Conservation (phyloP, 106 monocot species). For the Ottelia alismoides region DNA sequence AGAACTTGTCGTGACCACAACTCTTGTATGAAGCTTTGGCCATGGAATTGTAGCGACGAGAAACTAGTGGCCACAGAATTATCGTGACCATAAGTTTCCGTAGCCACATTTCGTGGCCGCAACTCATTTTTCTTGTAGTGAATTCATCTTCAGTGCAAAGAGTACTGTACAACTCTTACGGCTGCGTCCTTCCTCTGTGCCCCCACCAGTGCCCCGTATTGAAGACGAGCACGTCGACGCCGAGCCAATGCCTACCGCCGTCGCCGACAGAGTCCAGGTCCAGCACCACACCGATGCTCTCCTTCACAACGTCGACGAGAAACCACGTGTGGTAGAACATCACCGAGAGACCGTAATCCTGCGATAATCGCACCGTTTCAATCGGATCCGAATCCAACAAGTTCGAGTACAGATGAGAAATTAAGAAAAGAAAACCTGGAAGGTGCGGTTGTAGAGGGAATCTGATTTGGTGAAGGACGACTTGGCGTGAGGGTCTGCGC, state of each 20-base stretch:
- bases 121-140: no score
- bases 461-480: no score
- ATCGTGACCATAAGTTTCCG: no score
- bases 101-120: no score
- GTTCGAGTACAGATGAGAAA: no score
- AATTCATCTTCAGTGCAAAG: no score
- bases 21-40: no score
- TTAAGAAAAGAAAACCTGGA: not conserved
- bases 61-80: no score
- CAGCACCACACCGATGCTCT: constrained; percentile 35
- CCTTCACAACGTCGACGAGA: constrained; percentile 51
- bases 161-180: constrained; percentile 15
- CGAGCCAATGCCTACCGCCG: constrained; percentile 38
- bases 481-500: constrained; percentile 18
- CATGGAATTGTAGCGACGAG: no score
- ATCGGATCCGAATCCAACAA: no score
- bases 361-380: not conserved
- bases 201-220: constrained; percentile 95
- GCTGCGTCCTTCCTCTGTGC: constrained; percentile 60
- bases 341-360: constrained; percentile 63
- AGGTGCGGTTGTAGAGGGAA: constrained; percentile 10
- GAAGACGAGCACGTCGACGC: constrained; percentile 58
- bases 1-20: no score
- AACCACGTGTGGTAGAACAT: constrained; percentile 61
- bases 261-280: constrained; percentile 48